Base-by-base conservation (phyloP, 352 stramenopile species). In the Nothophytophthora sp. region DNA sequence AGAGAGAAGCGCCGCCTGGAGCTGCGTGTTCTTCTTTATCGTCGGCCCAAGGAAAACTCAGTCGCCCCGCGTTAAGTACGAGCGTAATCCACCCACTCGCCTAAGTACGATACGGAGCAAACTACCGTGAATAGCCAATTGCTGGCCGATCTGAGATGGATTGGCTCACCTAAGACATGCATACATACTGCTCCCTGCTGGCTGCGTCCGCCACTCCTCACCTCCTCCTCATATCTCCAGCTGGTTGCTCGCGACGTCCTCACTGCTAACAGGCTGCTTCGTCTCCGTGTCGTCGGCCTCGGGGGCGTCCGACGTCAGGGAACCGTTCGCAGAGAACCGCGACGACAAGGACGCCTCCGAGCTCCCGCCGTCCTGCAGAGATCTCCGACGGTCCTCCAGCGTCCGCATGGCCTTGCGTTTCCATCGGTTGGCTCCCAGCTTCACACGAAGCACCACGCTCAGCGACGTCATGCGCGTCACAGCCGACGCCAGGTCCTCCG, bases 361-460 rank as follows among this genome's bases (percentile, higher is more conserved):
- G 42, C 50, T 61, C 29, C 55, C 25, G 5, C 50, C 24, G 37
- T 63, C 51, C 32, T 79, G 55, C 18, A 64, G 35, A 47, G 56
- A 66, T 27, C 42, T 64, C 37, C 67, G 73, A 37, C 66, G 58
- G 47, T 79, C 65, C 18, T 88, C 70, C 4, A 86, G 62, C 48
- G 82, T 84, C 60, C 57, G 67, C 52, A 76, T 75, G 18, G 84
- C 81, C 59, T 86, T 87, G 41, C 69, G 69, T 50, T 81, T 86
- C 84, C 81, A 94, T 47, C 81, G 86, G 63, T 84, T 91, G 28
- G 76, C 78, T 15, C 76, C 76, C 16, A 94, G 48, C 57, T 94
- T 90, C 23, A 94, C 78, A 25, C 79, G 82, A 52, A 91, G 60
- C 38, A 94, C 66, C 23, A 88, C 76, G 38, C 77, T 82, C 18